Evolutionary conservation across 495 filamentous ascomycete genomes (phyloP).

Genomic region (Penicillium pancosmium): DNA sequence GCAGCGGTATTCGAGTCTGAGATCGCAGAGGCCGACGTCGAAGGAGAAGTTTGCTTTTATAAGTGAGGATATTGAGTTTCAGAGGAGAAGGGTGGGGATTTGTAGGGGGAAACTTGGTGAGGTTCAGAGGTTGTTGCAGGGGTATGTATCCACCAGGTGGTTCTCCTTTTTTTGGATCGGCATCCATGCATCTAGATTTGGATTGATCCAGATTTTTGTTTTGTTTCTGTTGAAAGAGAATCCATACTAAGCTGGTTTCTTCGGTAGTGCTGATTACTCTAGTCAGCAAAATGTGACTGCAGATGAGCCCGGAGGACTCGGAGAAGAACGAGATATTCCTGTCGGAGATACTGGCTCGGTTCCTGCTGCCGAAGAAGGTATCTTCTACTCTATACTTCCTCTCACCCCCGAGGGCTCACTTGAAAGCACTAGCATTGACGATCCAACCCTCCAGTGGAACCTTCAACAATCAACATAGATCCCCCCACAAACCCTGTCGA

Average conservation of each 20-base stretch:
- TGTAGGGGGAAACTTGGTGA: conserved; percentile 2
- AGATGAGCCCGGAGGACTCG: background rate
- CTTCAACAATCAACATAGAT: background rate
- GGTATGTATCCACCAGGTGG: conserved; percentile 3
- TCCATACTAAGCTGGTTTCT: background rate
- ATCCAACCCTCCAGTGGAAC: no score
- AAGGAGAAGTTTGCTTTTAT: conserved; percentile 2
- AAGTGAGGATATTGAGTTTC: conserved; percentile 2
- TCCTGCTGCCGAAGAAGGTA: background rate
- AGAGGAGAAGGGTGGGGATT: background rate
- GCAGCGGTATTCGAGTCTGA: background rate
- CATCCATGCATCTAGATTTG: no score
- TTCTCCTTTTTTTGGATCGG: no score
- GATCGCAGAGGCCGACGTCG: background rate
- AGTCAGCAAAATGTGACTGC: background rate
- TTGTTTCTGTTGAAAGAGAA: background rate
- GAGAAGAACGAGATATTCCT: background rate
- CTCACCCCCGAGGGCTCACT: no score
- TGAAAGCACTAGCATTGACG: no score
- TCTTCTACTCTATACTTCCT: background rate
- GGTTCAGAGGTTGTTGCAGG: background rate
- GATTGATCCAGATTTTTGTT: no score
- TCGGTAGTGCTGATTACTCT: conserved; percentile 2
- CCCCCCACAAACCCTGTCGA: background rate
- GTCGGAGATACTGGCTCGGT: background rate